Base-by-base conservation (phyloP, 2,329 filamentous ascomycete genomes). In the Trichoderma brevicompactum region DNA sequence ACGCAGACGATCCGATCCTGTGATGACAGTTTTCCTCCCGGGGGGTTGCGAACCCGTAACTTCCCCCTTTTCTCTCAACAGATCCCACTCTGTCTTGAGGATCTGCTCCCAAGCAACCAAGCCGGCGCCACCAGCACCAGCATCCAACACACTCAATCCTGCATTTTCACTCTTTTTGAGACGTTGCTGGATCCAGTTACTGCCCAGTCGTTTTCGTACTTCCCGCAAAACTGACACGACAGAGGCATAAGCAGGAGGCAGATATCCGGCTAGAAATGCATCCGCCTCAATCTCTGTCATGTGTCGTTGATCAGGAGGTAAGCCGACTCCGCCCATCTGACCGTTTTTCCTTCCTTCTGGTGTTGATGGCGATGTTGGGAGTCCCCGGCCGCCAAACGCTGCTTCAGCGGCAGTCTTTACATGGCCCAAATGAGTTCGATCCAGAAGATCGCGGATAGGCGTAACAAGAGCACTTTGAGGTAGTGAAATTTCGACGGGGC, bases 221-320 rank as follows among this genome's bases (percentile, higher is more conserved):
- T 95, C 92, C 1, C 90, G 87, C 12, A 95, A 77, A 3, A 87
- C 83, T 66, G 87, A 87, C 79, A 87, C 86, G 7, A 86, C 80
- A 0, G 89, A 85, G 2, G 90, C 86, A 71, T 92, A 94, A 17
- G 88, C 84, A 2, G 86, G 89, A 0, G 92, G 91, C 71, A 93
- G 80, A 17, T 91, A 85, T 0, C 85, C 85, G 1, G 89, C 85
- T 65, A 94, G 79, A 73, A 89, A 94, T 4, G 86, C 85, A 77
- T 94, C 90, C 1, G 88, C 89, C 69, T 94, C 89, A 59, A 94
- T 91, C 63, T 91, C 85, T 2, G 83, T 84, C 90, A 94, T 92
- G 48, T 83, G 83, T 66, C 82, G 80, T 68, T 91, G 85, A 17
- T 83, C 82, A 0, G 89, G 86, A 63, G 87, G 82, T 50, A 94